phyloP scores from a whole-genome alignment of 2,329 filamentous ascomycete species.

The Xylaria sp. region DNA sequence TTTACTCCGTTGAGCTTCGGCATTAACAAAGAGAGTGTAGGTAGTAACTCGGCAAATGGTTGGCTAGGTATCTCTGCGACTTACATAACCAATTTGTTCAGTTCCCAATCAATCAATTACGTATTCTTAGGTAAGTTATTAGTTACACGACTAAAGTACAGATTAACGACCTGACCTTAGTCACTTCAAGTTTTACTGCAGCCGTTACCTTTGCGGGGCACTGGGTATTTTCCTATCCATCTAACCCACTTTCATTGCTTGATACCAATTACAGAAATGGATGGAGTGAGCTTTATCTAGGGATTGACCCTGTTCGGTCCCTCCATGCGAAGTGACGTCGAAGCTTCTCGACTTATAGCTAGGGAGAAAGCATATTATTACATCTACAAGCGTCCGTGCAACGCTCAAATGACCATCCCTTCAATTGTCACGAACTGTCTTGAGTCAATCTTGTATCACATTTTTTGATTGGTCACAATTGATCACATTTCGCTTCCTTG shows the following conservation, averaged over 20 bases:
- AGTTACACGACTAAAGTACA: no score
- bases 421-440: neutral
- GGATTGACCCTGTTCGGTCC: conserved; percentile 10
- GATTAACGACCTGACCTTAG: no score
- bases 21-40: neutral
- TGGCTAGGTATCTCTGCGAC: neutral
- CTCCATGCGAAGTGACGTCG: conserved; percentile 34
- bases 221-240: neutral
- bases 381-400: neutral
- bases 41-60: neutral
- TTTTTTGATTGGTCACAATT: neutral
- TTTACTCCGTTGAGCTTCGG: conserved; percentile 9
- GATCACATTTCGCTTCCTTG: neutral
- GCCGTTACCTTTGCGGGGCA: neutral
- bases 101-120: conserved; percentile 4
- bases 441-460: neutral
- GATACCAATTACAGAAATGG: neutral
- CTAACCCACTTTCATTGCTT: neutral
- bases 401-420: neutral
- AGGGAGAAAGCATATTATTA: neutral
- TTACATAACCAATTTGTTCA: conserved; percentile 7
- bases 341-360: conserved; percentile 33
- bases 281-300: neutral
- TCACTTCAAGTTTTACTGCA: neutral
- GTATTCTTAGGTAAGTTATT: no score